Evolutionary conservation across 371 early-diverging fungal genomes (phyloP).

Genomic region (Umbelopsis sp.): DNA sequence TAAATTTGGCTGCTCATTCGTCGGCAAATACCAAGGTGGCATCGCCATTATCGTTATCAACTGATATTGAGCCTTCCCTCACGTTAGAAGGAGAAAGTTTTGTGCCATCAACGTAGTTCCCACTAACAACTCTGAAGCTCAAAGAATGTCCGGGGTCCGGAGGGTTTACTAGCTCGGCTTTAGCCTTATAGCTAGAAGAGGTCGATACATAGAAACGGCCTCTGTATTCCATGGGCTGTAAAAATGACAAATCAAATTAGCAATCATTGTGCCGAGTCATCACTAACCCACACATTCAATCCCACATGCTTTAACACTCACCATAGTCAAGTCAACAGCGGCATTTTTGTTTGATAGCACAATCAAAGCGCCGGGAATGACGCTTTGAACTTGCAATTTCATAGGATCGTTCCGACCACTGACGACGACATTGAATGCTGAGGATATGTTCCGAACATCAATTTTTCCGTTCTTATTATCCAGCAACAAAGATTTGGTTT

Average conservation of each 20-base stretch:
- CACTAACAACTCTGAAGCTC: neutral
- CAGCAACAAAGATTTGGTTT: neutral
- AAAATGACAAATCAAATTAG: neutral
- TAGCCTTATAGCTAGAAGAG: neutral
- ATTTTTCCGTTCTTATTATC: neutral
- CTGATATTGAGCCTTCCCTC: neutral
- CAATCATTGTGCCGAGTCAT: neutral
- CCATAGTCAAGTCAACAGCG: neutral
- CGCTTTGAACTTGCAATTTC: neutral
- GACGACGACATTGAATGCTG: neutral
- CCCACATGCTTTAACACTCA: neutral
- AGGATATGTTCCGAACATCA: neutral
- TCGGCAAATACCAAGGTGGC: neutral
- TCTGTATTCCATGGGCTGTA: conserved; percentile 2
- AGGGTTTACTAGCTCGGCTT: neutral
- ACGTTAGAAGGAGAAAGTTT: neutral
- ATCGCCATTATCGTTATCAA: neutral
- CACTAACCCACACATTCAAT: neutral
- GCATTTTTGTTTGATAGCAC: neutral
- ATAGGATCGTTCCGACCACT: neutral
- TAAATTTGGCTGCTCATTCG: neutral
- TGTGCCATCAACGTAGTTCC: neutral
- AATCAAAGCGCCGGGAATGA: neutral
- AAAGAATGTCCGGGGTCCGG: neutral
- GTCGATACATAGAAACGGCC: neutral